Percentiles rank a stretch among this genome's conserved stretches.
phyloP scores from a whole-genome alignment of 345 rosid species.

The Sonneratia caseolaris region DNA sequence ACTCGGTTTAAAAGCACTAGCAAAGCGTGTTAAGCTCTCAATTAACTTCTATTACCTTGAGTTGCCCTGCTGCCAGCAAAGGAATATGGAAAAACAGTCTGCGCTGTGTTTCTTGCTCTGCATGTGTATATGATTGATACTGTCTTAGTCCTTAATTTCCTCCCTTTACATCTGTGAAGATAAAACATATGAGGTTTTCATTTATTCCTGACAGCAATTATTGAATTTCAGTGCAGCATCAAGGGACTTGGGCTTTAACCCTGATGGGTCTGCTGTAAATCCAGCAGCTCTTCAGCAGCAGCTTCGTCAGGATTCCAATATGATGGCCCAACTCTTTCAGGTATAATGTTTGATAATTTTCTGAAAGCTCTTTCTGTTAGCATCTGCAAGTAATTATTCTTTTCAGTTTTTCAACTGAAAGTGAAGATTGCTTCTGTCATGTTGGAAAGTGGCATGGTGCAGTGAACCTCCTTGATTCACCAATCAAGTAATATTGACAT shows the following conservation, averaged over 20 bases:
- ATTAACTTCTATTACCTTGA: background rate
- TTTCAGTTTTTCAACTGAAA: background rate
- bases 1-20: background rate
- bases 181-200: background rate
- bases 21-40: background rate
- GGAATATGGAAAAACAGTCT: background rate
- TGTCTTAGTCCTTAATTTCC: background rate
- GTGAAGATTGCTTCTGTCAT: background rate
- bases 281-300: slow-evolving; percentile 90
- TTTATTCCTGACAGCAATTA: background rate
- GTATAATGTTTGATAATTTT: slow-evolving; percentile 21
- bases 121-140: background rate
- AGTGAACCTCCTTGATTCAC: background rate
- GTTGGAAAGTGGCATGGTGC: background rate
- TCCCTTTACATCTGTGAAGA: background rate
- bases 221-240: slow-evolving; percentile 38
- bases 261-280: slow-evolving; percentile 87
- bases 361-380: background rate
- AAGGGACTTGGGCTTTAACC: slow-evolving; percentile 48
- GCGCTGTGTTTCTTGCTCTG: background rate
- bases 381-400: background rate
- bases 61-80: background rate
- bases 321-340: slow-evolving; percentile 80
- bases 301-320: slow-evolving; percentile 58
- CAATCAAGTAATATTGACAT: background rate